phyloP scores from a whole-genome alignment of 371 early-diverging fungal genomes.

The Apophysomyces elegans region DNA sequence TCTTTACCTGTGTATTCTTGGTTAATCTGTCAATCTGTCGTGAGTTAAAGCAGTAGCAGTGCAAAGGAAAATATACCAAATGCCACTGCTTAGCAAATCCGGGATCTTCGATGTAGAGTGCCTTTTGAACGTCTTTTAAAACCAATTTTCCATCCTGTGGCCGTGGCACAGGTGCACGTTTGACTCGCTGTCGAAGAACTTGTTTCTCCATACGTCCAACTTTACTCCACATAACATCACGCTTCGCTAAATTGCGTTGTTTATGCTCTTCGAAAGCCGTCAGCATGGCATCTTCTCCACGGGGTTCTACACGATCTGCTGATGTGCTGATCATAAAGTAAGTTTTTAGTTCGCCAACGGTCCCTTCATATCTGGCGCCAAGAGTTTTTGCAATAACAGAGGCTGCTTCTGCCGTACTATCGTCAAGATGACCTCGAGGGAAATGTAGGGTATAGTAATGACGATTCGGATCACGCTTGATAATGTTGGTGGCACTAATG shows the following conservation, averaged over 20 bases:
- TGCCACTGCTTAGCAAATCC: constrained; percentile 83
- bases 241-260: constrained; percentile 5
- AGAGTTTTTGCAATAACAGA: constrained; percentile 36
- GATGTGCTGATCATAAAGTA: constrained; percentile 60
- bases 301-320: constrained; percentile 23
- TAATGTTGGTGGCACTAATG: not conserved
- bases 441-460: constrained; percentile 55
- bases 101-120: constrained; percentile 67
- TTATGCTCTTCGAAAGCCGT: constrained; percentile 23
- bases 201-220: constrained; percentile 32
- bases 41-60: constrained; percentile 2
- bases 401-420: constrained; percentile 21
- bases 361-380: constrained; percentile 56
- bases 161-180: constrained; percentile 24
- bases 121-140: constrained; percentile 26
- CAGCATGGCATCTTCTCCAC: constrained; percentile 20
- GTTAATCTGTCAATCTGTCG: constrained; percentile 63
- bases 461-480: constrained; percentile 30
- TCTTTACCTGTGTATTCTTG: constrained; percentile 72
- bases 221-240: constrained; percentile 14
- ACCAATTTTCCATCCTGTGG: constrained; percentile 16
- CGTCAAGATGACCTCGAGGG: constrained; percentile 18
- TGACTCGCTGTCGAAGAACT: constrained; percentile 19
- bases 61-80: constrained; percentile 54
- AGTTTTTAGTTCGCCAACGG: constrained; percentile 63